Conservation (phyloP, 176 grass and related monocot genomes). For the Dactylis glomerata region DNA sequence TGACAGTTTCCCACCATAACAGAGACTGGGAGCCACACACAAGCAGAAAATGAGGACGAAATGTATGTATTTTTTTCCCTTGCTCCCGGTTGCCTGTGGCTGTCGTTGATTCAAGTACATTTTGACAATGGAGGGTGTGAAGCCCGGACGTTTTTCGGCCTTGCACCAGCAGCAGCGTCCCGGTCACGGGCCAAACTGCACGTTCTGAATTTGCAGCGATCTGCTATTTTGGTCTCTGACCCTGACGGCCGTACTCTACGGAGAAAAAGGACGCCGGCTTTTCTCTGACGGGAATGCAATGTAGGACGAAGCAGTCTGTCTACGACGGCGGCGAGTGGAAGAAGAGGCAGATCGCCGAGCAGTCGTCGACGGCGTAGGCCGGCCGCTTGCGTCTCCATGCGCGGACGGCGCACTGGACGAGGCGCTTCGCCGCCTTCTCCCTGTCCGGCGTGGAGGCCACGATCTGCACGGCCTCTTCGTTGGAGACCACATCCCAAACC, state of each 20-base stretch:
- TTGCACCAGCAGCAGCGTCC: slow-evolving; percentile 26
- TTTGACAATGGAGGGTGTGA: slow-evolving; percentile 4
- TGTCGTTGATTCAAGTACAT: slow-evolving; percentile 20
- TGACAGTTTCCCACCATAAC: background rate
- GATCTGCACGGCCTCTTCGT: slow-evolving; percentile 86
- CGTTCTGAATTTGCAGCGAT: slow-evolving; percentile 7
- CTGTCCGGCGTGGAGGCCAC: slow-evolving; percentile 52
- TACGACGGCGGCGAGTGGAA: slow-evolving; percentile 44
- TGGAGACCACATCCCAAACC: slow-evolving; percentile 96
- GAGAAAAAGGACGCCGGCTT: background rate
- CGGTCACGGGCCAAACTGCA: slow-evolving; percentile 16
- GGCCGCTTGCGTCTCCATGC: slow-evolving; percentile 65
- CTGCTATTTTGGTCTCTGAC: slow-evolving; percentile 2
- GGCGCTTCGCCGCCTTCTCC: slow-evolving; percentile 64
- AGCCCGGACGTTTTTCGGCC: slow-evolving; percentile 2
- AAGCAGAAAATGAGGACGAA: slow-evolving; percentile 33
- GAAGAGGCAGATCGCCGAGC: slow-evolving; percentile 94
- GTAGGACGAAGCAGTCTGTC: background rate
- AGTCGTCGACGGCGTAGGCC: slow-evolving; percentile 82
- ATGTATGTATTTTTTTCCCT: background rate
- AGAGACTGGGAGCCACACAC: background rate
- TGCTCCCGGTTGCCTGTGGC: background rate
- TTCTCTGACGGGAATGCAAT: background rate
- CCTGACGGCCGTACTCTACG: background rate
- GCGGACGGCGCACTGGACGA: slow-evolving; percentile 68